phyloP scores from a whole-genome alignment of 2,329 filamentous ascomycete species.

The Ophiostoma tasmaniense region DNA sequence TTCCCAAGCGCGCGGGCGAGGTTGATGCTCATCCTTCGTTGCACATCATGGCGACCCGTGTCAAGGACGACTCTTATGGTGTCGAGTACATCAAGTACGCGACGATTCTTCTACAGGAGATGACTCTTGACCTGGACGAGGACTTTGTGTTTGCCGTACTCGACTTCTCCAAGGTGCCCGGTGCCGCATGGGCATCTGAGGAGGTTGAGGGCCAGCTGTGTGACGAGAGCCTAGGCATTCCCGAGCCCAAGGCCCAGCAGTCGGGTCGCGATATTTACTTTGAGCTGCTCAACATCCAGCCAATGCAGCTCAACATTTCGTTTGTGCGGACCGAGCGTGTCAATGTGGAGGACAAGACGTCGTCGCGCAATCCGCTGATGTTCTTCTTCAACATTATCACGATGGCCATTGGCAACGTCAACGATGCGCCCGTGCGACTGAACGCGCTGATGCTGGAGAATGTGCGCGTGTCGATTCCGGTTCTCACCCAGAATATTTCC shows the following conservation, averaged over 20 bases:
- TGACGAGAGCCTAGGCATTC: constrained; percentile 83
- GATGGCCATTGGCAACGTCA: constrained; percentile 98
- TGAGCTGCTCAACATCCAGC: constrained; percentile 90
- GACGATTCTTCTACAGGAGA: constrained; percentile 85
- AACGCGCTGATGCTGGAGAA: constrained; percentile 95
- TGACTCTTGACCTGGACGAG: constrained; percentile 96
- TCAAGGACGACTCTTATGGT: constrained; percentile 97
- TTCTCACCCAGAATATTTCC: constrained; percentile 76
- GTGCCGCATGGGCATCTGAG: constrained; percentile 72
- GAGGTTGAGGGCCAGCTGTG: constrained; percentile 78
- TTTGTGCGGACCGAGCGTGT: constrained; percentile 95
- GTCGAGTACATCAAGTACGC: constrained; percentile 98
- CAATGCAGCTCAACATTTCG: constrained; percentile 94
- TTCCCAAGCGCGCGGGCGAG: constrained; percentile 92
- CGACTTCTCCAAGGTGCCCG: constrained; percentile 89
- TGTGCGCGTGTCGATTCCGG: constrained; percentile 76
- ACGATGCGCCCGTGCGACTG: constrained; percentile 88
- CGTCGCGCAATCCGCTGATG: constrained; percentile 89
- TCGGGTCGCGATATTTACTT: constrained; percentile 95
- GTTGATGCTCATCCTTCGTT: constrained; percentile 94
- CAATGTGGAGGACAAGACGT: constrained; percentile 90
- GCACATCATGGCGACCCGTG: constrained; percentile 80
- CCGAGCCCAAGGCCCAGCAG: constrained; percentile 78
- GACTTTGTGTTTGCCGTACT: constrained; percentile 95
- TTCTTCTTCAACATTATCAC: constrained; percentile 98